Percentiles rank a stretch among this genome's conserved stretches.
Conservation (phyloP, 805 yeast genomes). For the Ogataea chonburiensis region DNA sequence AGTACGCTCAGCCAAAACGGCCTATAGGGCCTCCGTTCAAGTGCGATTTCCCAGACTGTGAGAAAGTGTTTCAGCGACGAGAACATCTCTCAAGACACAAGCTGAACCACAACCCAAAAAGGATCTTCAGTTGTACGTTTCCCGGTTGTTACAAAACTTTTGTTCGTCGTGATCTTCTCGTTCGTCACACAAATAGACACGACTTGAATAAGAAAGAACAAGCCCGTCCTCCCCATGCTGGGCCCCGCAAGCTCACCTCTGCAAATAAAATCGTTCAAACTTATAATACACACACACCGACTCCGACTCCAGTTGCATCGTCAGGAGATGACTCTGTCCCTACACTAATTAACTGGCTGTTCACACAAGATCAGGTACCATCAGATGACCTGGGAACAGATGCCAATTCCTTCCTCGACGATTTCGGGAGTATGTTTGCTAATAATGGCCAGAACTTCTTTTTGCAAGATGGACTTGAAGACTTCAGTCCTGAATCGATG, state of each 20-base stretch:
- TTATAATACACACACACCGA: conserved; percentile 13
- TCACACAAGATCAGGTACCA: conserved; percentile 22
- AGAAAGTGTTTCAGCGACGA: conserved; percentile 55
- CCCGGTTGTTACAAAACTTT: conserved; percentile 56
- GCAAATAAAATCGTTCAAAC: conserved; percentile 28
- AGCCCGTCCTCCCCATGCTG: background rate
- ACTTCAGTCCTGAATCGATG: conserved; percentile 25
- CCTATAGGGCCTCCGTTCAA: conserved; percentile 30
- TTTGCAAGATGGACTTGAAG: conserved; percentile 32
- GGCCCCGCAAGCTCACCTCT: conserved; percentile 16
- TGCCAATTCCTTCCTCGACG: conserved; percentile 17
- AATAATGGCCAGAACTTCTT: conserved; percentile 31
- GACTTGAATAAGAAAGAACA: conserved; percentile 20
- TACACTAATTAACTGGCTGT: conserved; percentile 30
- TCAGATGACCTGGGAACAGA: background rate
- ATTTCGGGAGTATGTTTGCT: conserved; percentile 26
- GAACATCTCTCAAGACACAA: conserved; percentile 67
- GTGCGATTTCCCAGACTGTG: conserved; percentile 51
- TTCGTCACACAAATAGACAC: conserved; percentile 46
- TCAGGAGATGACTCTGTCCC: conserved; percentile 12
- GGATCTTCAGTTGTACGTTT: conserved; percentile 49
- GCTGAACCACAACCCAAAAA: conserved; percentile 56
- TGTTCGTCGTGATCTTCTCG: conserved; percentile 57
- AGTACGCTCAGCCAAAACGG: no score
- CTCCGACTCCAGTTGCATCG: conserved; percentile 1